A percentile compares a stretch with the other conserved stretches of the same genome.
Evolutionary conservation across 257 asterid species (phyloP).

Genomic region (Forsythia suspensa): DNA sequence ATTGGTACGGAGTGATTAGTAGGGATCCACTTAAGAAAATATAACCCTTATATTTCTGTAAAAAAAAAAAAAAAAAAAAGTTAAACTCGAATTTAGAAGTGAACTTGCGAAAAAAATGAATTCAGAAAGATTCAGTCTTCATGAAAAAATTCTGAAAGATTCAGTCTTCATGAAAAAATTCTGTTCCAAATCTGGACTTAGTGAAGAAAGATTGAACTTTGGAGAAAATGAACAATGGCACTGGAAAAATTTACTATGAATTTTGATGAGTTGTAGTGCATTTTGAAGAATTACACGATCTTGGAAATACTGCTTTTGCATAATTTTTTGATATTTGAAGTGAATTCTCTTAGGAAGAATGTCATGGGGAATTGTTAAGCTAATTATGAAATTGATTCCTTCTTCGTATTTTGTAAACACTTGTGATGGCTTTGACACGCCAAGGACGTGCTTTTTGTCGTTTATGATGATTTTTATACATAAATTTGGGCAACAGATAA

Average conservation of each 20-base stretch:
- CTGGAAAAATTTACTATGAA: neutral
- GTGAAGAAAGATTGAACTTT: neutral
- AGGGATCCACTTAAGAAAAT: neutral
- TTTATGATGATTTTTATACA: neutral
- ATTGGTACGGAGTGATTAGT: no score
- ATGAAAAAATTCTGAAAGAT: neutral
- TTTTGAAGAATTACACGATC: neutral
- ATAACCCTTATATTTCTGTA: neutral
- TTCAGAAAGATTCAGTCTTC: neutral
- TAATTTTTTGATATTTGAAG: neutral
- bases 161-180: neutral
- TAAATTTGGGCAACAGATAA: neutral
- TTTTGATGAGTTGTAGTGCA: neutral
- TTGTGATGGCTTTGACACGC: neutral
- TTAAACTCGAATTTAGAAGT: neutral
- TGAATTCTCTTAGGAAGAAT: neutral
- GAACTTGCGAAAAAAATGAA: neutral
- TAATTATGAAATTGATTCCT: neutral
- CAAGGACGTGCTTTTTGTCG: neutral
- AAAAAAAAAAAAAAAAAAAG: neutral
- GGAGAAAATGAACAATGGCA: slow-evolving; percentile 2
- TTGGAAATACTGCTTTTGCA: neutral
- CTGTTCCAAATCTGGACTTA: neutral
- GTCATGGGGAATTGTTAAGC: neutral
- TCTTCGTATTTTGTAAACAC: neutral